phyloP scores from a whole-genome alignment of 164 flowering plant genomes.

The Umbellularia californica region DNA sequence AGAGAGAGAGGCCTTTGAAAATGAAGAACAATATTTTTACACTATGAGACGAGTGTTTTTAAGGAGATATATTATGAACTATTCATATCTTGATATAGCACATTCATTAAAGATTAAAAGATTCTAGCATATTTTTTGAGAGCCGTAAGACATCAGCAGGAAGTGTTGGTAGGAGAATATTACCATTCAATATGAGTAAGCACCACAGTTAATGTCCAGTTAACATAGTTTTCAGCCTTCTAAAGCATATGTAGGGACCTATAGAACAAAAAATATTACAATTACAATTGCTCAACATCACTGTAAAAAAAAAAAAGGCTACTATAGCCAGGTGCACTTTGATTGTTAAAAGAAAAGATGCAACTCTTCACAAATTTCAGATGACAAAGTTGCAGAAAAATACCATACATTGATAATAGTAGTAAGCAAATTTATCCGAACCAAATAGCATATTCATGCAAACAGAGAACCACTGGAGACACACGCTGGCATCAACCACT shows the following conservation, averaged over 20 bases:
- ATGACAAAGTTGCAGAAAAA: no score
- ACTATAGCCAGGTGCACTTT: no score
- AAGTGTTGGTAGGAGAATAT: not conserved
- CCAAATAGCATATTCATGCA: no score
- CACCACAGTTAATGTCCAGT: not conserved
- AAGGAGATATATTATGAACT: not conserved
- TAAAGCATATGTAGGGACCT: conserved; percentile 62
- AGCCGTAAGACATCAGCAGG: not conserved
- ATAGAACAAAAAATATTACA: conserved; percentile 15
- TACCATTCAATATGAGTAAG: conserved; percentile 12
- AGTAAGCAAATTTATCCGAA: not conserved
- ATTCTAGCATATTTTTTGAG: no score
- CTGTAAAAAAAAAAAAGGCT: no score
- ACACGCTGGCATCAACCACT: no score
- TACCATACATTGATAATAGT: not conserved
- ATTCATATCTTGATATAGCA: not conserved
- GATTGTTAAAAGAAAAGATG: not conserved
- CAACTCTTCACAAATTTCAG: not conserved
- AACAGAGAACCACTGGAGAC: no score
- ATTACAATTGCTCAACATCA: not conserved
- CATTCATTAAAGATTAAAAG: not conserved
- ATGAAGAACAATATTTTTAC: no score
- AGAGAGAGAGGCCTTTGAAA: no score
- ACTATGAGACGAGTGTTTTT: no score
- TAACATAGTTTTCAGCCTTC: conserved; percentile 37